A percentile compares a stretch with the other conserved stretches of the same genome.
These are phyloP conservation scores for Metahyphopichia silvanorum DNA, from an alignment of 805 yeast species.

Conservation along the genomic window DNA sequence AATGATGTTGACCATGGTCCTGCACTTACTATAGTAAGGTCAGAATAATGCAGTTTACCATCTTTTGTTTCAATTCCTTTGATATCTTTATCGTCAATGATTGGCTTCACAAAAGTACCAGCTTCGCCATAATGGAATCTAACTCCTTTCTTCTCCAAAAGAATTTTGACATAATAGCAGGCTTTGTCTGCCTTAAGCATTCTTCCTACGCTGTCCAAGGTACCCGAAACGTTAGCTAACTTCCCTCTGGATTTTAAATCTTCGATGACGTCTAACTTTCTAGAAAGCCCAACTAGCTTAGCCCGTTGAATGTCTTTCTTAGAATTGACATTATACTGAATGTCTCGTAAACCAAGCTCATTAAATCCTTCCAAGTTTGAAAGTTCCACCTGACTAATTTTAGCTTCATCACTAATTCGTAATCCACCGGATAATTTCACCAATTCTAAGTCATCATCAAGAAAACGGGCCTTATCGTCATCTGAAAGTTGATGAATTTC, in stretches of 20 bases:
- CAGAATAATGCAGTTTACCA: conserved; percentile 20
- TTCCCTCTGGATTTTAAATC: too few species aligned
- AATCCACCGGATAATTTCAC: conserved; percentile 20
- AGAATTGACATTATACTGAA: conserved; percentile 25
- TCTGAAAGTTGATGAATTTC: conserved; percentile 14
- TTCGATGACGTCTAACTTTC: conserved; percentile 16
- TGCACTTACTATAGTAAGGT: conserved; percentile 19
- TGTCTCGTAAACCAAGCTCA: conserved; percentile 20
- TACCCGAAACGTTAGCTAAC: too few species aligned
- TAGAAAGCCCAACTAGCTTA: conserved; percentile 20
- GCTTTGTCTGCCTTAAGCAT: conserved; percentile 30
- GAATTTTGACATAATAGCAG: conserved; percentile 24
- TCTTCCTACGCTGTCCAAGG: conserved; percentile 31
- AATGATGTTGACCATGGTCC: conserved; percentile 27
- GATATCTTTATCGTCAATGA: conserved; percentile 11
- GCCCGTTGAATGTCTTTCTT: conserved; percentile 27
- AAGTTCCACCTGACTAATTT: too few species aligned
- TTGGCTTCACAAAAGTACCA: conserved; percentile 20
- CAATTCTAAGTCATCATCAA: conserved; percentile 23
- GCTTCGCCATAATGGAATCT: conserved; percentile 22
- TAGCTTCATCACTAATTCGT: conserved; percentile 16
- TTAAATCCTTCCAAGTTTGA: conserved; percentile 14
- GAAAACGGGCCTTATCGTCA: conserved; percentile 17
- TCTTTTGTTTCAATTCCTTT: conserved; percentile 19
- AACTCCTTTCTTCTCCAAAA: conserved; percentile 27